Conservation (phyloP, 2,329 filamentous ascomycete species). For the Nemania sp. region DNA sequence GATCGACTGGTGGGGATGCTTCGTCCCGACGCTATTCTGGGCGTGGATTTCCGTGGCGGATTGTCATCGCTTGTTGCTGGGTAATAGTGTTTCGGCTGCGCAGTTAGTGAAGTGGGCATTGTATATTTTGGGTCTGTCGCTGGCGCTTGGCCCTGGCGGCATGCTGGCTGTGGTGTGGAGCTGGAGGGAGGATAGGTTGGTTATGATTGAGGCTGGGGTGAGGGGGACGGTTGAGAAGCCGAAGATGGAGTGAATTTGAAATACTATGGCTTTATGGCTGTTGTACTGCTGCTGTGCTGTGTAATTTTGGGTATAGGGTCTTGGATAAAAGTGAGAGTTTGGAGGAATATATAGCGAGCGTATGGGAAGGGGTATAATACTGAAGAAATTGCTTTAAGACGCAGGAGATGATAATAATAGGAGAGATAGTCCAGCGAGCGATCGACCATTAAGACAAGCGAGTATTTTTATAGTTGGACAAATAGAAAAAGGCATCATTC, state of each 20-base stretch:
- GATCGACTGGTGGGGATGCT: constrained; percentile 35
- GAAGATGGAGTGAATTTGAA: constrained; percentile 16
- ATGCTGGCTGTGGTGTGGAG: constrained; percentile 32
- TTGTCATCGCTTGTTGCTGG: constrained; percentile 28
- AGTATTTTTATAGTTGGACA: too few relatives aligned
- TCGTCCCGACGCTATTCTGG: constrained; percentile 33
- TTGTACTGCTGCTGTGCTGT: too few relatives aligned
- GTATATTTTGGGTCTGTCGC: constrained; percentile 25
- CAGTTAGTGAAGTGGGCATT: constrained; percentile 25
- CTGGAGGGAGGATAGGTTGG: constrained; percentile 35
- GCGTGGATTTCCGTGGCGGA: constrained; percentile 33
- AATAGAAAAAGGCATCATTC: too few relatives aligned
- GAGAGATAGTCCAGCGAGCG: too few relatives aligned
- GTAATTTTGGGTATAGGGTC: too few relatives aligned
- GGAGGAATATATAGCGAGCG: too few relatives aligned
- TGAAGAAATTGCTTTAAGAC: too few relatives aligned
- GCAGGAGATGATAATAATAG: too few relatives aligned
- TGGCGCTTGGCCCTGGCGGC: constrained; percentile 34
- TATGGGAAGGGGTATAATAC: too few relatives aligned
- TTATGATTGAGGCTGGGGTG: constrained; percentile 32
- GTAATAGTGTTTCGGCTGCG: not conserved
- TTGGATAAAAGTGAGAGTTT: too few relatives aligned
- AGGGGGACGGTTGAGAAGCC: constrained; percentile 29
- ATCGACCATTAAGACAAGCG: too few relatives aligned
- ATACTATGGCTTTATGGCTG: too few relatives aligned